Conservation (phyloP, 345 rosid genomes). For the Populus alba region DNA sequence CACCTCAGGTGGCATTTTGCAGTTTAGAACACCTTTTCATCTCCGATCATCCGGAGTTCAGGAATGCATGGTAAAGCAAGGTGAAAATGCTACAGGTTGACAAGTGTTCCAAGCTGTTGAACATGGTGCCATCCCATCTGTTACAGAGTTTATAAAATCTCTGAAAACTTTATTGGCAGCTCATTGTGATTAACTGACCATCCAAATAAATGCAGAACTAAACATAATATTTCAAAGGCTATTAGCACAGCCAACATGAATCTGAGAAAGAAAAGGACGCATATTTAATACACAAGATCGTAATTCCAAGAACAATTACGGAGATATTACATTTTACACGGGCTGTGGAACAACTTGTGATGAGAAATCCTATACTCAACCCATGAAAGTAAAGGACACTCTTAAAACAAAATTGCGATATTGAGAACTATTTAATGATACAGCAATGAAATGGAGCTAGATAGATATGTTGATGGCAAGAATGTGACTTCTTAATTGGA, state of each 20-base stretch:
- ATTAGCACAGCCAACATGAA: background rate
- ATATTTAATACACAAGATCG: background rate
- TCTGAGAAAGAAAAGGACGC: background rate
- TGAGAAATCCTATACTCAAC: background rate
- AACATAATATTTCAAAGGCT: background rate
- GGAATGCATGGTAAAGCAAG: no score
- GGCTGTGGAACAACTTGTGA: background rate
- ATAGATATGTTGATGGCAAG: background rate
- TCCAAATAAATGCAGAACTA: background rate
- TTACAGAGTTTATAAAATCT: no score
- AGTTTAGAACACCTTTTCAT: no score
- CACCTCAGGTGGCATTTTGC: no score
- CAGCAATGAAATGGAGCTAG: background rate
- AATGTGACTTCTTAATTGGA: background rate
- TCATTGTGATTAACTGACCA: background rate
- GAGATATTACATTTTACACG: background rate
- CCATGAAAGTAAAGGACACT: background rate
- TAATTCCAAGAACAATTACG: background rate
- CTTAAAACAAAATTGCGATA: slow-evolving; percentile 2
- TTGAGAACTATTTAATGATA: background rate
- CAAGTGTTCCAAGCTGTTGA: no score
- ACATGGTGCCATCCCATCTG: no score
- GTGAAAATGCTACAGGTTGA: no score
- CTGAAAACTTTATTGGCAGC: no score
- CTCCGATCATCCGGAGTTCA: no score